These are phyloP conservation scores for Cordyceps farinosa DNA, from an alignment of 2,329 filamentous ascomycete species.

Conservation along the genomic window DNA sequence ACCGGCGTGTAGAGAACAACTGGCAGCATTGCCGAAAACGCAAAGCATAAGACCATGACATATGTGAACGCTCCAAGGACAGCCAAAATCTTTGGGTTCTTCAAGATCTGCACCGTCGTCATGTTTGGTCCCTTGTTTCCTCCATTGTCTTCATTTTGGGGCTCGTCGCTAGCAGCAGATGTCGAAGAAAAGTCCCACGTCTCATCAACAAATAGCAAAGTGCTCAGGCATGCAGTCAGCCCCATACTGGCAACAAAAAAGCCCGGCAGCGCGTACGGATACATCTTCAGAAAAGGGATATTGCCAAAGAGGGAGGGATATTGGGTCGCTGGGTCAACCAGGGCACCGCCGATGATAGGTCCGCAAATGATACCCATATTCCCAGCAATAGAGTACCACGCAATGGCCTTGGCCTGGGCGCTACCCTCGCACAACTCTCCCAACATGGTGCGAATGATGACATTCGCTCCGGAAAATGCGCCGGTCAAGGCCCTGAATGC, in stretches of 20 bases:
- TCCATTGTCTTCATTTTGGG: too few relatives aligned
- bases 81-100: background rate
- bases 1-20: slow-evolving; percentile 65
- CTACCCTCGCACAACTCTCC: slow-evolving; percentile 65
- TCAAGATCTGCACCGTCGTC: too few relatives aligned
- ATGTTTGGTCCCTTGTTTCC: too few relatives aligned
- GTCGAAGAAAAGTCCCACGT: slow-evolving; percentile 30
- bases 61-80: background rate
- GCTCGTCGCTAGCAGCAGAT: too few relatives aligned
- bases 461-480: slow-evolving; percentile 67
- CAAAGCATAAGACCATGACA: slow-evolving; percentile 39
- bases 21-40: slow-evolving; percentile 67
- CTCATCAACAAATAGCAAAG: slow-evolving; percentile 59
- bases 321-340: slow-evolving; percentile 64
- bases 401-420: slow-evolving; percentile 70
- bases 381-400: slow-evolving; percentile 70
- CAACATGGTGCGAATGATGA: slow-evolving; percentile 75
- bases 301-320: slow-evolving; percentile 52
- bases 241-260: slow-evolving; percentile 53
- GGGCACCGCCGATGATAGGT: slow-evolving; percentile 64
- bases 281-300: slow-evolving; percentile 43
- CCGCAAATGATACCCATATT: slow-evolving; percentile 74
- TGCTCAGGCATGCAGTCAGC: slow-evolving; percentile 48
- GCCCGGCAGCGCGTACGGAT: slow-evolving; percentile 54
- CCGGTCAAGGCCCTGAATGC: slow-evolving; percentile 67